These are phyloP conservation scores for Selaginella moellendorffii DNA, from an alignment of 75 land plant genomes.

Conservation along the genomic window DNA sequence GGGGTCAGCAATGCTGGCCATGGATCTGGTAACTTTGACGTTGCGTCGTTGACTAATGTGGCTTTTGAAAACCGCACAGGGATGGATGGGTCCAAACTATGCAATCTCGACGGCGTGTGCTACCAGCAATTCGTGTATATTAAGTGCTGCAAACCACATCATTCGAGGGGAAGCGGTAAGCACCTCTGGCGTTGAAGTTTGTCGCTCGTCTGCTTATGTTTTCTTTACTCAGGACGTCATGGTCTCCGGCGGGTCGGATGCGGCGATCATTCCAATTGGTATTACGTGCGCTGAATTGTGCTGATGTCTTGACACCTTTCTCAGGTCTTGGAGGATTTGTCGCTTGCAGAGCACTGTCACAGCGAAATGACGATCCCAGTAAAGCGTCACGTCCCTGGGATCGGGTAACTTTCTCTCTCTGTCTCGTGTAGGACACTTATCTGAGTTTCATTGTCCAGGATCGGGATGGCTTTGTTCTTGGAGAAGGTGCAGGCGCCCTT, in stretches of 20 bases:
- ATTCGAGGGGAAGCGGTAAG: conserved; percentile 10
- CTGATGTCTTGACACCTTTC: neutral
- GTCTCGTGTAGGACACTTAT: no score
- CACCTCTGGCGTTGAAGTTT: no score
- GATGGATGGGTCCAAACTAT: conserved; percentile 9
- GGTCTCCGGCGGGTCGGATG: conserved; percentile 7
- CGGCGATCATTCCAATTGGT: conserved; percentile 5
- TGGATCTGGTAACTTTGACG: neutral
- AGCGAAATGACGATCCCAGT: neutral
- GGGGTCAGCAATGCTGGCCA: conserved; percentile 1
- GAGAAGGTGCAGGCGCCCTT: conserved; percentile 7
- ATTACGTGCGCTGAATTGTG: neutral
- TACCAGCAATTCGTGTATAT: conserved; percentile 1
- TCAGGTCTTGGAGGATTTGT: conserved; percentile 4
- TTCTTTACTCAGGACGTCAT: conserved; percentile 1
- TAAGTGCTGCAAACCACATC: neutral
- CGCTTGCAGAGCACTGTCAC: conserved; percentile 2
- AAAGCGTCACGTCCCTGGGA: conserved; percentile 4
- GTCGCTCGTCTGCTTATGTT: neutral
- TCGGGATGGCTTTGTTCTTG: conserved; percentile 7
- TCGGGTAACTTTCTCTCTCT: conserved; percentile 4
- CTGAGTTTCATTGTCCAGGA: no score
- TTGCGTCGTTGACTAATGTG: neutral
- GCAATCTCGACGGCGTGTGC: conserved; percentile 8
- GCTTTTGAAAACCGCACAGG: neutral